Conservation (phyloP, 2,329 filamentous ascomycete species). For the Cytospora schulzeri region DNA sequence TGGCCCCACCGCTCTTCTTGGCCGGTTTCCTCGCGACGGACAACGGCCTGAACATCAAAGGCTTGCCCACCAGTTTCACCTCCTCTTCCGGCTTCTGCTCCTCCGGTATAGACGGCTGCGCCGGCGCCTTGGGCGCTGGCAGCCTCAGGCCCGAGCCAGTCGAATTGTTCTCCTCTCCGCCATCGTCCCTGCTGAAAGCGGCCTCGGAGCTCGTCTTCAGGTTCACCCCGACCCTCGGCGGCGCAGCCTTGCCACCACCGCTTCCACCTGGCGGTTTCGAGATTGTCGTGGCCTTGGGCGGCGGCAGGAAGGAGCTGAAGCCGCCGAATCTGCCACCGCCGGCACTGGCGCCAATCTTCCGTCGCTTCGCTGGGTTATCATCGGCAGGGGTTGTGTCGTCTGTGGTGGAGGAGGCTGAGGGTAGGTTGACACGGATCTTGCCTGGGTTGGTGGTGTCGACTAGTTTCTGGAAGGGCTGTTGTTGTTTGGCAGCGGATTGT, state of each 20-base stretch:
- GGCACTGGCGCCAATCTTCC: conserved; percentile 47
- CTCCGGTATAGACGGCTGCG: conserved; percentile 53
- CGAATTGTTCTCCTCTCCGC: conserved; percentile 28
- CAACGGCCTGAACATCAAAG: conserved; percentile 85
- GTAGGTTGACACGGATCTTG: conserved; percentile 82
- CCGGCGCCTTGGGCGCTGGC: conserved; percentile 42
- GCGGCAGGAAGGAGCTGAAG: conserved; percentile 84
- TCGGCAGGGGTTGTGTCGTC: conserved; percentile 45
- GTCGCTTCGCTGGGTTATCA: conserved; percentile 71
- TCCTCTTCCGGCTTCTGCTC: conserved; percentile 63
- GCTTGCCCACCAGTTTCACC: conserved; percentile 72
- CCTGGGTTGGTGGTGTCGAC: conserved; percentile 79
- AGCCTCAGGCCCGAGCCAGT: conserved; percentile 36
- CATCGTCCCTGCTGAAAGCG: conserved; percentile 67
- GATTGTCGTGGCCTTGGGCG: conserved; percentile 67
- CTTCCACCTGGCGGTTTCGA: conserved; percentile 33
- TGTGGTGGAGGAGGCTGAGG: conserved; percentile 49
- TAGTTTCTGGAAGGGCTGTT: conserved; percentile 70
- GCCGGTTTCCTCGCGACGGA: conserved; percentile 77
- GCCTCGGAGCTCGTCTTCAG: conserved; percentile 83
- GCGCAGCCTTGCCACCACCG: conserved; percentile 34
- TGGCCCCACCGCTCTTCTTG: conserved; percentile 56
- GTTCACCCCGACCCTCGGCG: conserved; percentile 62
- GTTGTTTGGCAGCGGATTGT: conserved; percentile 47
- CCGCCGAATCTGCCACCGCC: conserved; percentile 67